A percentile compares a stretch with the other conserved stretches of the same genome.
Evolutionary conservation across 202 grass and related monocot species (phyloP).

Genomic region (Miscanthus sacchariflorus): DNA sequence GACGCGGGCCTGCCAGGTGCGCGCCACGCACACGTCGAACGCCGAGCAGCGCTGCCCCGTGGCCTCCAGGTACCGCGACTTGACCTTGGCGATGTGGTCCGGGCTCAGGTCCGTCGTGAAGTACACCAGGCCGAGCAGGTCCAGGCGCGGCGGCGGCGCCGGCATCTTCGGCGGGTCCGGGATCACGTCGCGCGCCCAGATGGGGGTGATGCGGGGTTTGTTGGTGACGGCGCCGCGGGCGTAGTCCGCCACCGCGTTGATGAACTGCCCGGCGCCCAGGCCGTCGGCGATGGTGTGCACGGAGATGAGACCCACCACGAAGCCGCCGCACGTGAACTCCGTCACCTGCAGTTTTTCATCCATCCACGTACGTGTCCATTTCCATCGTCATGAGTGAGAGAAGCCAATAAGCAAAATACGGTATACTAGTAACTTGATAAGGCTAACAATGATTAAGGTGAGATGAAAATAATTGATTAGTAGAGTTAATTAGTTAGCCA

Average conservation of each 20-base stretch:
- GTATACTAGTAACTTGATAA: no score
- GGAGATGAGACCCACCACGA: slow-evolving; percentile 85
- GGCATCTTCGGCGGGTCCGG: slow-evolving; percentile 66
- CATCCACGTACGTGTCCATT: no score
- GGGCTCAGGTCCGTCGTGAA: slow-evolving; percentile 55
- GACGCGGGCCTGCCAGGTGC: slow-evolving; percentile 75
- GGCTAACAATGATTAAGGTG: no score
- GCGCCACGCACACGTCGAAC: slow-evolving; percentile 80
- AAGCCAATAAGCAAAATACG: no score
- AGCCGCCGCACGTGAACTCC: slow-evolving; percentile 84
- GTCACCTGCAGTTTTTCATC: slow-evolving; percentile 24
- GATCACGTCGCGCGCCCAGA: slow-evolving; percentile 71
- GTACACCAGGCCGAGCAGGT: slow-evolving; percentile 57
- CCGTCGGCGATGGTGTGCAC: slow-evolving; percentile 94
- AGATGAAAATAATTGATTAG: no score
- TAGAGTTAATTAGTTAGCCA: no score
- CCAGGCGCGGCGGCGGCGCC: slow-evolving; percentile 53
- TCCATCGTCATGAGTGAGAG: no score
- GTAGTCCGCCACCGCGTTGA: slow-evolving; percentile 78
- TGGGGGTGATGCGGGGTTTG: slow-evolving; percentile 52
- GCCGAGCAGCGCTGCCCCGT: slow-evolving; percentile 78
- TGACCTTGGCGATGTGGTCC: slow-evolving; percentile 52
- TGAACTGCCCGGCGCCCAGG: slow-evolving; percentile 80
- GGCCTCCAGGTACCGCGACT: slow-evolving; percentile 57
- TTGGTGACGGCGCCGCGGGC: slow-evolving; percentile 35